Percentiles rank a stretch among this genome's conserved stretches.
phyloP scores from a whole-genome alignment of 2,329 filamentous ascomycete genomes.

The Phyllosticta ampelicida region DNA sequence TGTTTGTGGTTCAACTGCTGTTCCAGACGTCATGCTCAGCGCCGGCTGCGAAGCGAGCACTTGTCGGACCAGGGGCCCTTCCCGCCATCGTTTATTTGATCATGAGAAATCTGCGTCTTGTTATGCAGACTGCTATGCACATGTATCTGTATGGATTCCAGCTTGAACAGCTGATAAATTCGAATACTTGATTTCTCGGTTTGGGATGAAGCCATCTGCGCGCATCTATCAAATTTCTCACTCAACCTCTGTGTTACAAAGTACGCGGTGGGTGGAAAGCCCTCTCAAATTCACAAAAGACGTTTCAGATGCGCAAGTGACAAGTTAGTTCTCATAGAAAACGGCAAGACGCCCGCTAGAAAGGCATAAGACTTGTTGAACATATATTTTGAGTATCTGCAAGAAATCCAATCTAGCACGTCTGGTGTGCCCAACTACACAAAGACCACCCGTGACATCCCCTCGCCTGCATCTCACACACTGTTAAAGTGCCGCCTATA shows the following conservation, averaged over 20 bases:
- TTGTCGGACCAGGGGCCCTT: background rate
- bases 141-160: no score
- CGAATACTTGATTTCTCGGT: no score
- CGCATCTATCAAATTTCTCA: no score
- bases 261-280: no score
- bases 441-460: background rate
- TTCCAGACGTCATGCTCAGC: background rate
- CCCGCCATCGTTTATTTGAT: background rate
- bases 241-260: no score
- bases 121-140: no score
- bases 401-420: background rate
- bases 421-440: background rate
- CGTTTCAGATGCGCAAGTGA: no score
- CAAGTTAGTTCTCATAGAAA: no score
- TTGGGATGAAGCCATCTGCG: no score
- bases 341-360: no score
- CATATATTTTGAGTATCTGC: background rate
- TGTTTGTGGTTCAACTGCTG: background rate
- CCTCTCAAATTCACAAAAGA: no score
- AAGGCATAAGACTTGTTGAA: background rate
- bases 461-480: background rate
- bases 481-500: slow-evolving; percentile 45
- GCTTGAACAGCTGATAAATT: no score
- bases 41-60: background rate
- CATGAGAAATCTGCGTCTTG: background rate